A percentile compares a stretch with the other conserved stretches of the same genome.
Conservation (phyloP, 208 protist species). For the Wallacemonas sp. region DNA sequence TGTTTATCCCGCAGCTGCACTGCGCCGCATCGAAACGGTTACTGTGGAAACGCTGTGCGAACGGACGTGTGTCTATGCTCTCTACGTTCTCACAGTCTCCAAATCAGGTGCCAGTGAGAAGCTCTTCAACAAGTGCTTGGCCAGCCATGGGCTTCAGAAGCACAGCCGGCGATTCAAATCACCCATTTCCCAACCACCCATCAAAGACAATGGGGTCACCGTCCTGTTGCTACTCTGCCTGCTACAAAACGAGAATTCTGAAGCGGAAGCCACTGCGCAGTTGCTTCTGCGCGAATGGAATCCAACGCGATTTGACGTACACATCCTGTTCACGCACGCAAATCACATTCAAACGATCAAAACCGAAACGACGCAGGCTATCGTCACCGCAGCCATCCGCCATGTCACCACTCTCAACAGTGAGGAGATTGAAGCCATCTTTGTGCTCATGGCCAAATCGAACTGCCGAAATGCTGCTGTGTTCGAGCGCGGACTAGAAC, state of each 20-base stretch:
- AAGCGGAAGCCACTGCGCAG: neutral
- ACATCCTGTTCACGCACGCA: neutral
- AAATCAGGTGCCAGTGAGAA: neutral
- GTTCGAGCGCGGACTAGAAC: neutral
- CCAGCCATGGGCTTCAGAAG: constrained; percentile 7
- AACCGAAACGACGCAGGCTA: neutral
- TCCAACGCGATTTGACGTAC: neutral
- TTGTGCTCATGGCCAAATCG: neutral
- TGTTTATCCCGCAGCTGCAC: neutral
- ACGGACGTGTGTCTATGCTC: neutral
- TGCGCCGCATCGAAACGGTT: neutral
- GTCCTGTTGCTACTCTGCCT: neutral
- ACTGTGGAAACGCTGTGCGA: neutral
- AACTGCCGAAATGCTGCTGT: constrained; percentile 4
- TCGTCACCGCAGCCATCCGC: neutral
- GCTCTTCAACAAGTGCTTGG: neutral
- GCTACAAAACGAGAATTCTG: neutral
- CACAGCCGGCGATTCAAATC: constrained; percentile 12
- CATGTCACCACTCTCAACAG: neutral
- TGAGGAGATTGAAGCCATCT: constrained; percentile 1
- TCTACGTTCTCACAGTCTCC: neutral
- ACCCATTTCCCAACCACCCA: neutral
- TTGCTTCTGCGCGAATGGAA: neutral
- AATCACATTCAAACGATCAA: neutral
- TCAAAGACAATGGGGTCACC: neutral